Percentiles rank a stretch among this genome's conserved stretches.
phyloP scores from a whole-genome alignment of 208 protist genomes.

The Trypanosomatidae sp. region DNA sequence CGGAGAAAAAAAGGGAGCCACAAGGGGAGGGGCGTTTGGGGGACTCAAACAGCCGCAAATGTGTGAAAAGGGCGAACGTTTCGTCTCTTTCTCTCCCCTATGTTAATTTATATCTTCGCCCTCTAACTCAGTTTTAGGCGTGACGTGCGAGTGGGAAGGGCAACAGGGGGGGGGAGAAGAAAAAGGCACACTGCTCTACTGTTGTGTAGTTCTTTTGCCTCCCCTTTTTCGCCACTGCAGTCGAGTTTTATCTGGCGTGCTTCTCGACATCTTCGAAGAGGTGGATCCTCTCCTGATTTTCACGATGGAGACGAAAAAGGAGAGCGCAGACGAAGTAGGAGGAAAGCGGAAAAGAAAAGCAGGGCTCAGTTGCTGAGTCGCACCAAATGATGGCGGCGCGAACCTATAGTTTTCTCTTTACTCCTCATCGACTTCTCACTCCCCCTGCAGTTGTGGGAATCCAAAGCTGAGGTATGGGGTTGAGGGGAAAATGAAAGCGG shows the following conservation, averaged over 20 bases:
- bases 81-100: background rate
- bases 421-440: background rate
- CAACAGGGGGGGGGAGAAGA: background rate
- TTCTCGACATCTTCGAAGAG: background rate
- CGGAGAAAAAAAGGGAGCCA: background rate
- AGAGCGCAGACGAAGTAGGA: background rate
- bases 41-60: background rate
- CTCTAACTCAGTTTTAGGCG: background rate
- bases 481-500: background rate
- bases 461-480: background rate
- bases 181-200: background rate
- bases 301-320: background rate
- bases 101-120: too few relatives aligned
- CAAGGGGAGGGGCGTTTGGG: background rate
- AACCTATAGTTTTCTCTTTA: too few relatives aligned
- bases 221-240: background rate
- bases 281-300: background rate
- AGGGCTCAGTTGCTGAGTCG: background rate
- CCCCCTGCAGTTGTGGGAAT: background rate
- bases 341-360: background rate
- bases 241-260: background rate
- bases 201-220: background rate
- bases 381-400: background rate
- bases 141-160: background rate
- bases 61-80: background rate